Conservation (phyloP, 2,329 filamentous ascomycete species). For the Ophiostoma himal-ulmi region DNA sequence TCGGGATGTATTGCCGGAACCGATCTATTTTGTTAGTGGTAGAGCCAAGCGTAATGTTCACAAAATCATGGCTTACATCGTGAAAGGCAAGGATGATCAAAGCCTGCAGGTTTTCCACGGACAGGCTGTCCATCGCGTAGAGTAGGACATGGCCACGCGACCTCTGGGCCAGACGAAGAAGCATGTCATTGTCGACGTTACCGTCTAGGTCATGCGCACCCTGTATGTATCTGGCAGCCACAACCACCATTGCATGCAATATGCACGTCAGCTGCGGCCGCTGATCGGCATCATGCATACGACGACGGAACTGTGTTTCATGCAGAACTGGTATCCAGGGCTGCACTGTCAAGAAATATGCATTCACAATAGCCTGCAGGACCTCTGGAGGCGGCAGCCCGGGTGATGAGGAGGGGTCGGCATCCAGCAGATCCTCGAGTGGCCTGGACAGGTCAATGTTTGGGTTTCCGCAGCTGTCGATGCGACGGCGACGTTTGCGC, state of each 20-base stretch:
- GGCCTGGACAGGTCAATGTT: constrained; percentile 18
- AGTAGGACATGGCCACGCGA: constrained; percentile 30
- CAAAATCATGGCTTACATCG: constrained; percentile 27
- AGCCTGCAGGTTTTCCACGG: constrained; percentile 34
- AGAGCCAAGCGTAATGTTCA: constrained; percentile 28
- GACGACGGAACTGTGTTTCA: constrained; percentile 31
- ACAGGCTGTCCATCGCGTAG: constrained; percentile 31
- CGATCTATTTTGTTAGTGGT: constrained; percentile 25
- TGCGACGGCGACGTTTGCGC: constrained; percentile 21
- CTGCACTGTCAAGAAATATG: constrained; percentile 33
- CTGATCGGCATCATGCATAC: constrained; percentile 29
- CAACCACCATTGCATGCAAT: constrained; percentile 34
- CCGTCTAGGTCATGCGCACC: constrained; percentile 13
- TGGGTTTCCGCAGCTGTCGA: constrained; percentile 23
- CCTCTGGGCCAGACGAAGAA: constrained; percentile 17
- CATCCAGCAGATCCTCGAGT: constrained; percentile 13
- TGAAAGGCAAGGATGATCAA: constrained; percentile 34
- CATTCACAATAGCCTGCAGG: constrained; percentile 30
- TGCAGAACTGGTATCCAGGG: constrained; percentile 37
- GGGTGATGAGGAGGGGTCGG: constrained; percentile 5
- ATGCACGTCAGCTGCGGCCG: constrained; percentile 30
- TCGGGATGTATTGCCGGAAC: constrained; percentile 27
- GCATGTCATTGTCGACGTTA: constrained; percentile 27
- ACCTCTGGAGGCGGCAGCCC: constrained; percentile 20
- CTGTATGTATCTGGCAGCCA: constrained; percentile 19